Base-by-base conservation (phyloP, 2,329 filamentous ascomycete species). In the Lachnellula suecica region DNA sequence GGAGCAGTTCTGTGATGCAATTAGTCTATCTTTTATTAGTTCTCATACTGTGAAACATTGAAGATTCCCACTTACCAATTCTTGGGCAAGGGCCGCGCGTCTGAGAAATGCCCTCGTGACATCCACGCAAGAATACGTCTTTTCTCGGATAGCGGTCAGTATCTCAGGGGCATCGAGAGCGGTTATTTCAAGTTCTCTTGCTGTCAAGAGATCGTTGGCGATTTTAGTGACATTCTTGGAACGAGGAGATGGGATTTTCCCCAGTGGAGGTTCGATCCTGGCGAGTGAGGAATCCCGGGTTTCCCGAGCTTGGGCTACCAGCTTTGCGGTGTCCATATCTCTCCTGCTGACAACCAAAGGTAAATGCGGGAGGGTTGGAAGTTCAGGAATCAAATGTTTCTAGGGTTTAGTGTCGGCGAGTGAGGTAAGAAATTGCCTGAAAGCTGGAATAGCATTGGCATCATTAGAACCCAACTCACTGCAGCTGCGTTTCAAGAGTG, bases 1-100 rank as follows among this genome's bases (percentile, higher is more conserved):
- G 74, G 59, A 74, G 67, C 15, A 73, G 71, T 56, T 75, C 73
- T 2, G 72, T 74, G 13, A 73, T 50, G 49, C 71, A 74, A 47
- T 66, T 71, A 17, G 44, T 47, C 44, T 47, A 13, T 35, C 15
- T 29, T 15, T 20, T 23, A 2, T 34, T 2, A 34, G 15, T 34
- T 2, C 10, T 22, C 19, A n/a, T n/a, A n/a, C n/a, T n/a, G n/a
- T 22, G 19, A 11, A n/a, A 1, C 11, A 31, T 20, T 17, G 15
- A 17, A 23, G 22, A 7, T 9, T n/a, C 23, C 11, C 8, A 46
- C 48, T 38, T 38, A 45, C 48, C 11, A 51, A 31, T 38, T 51
- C 46, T 19, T 51, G 48, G 23, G 48, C 48, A 20, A 51, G 19
- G 19, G 48, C 48, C 25, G 48, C 48, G 15, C 48, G 48, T 25